Evolutionary conservation across 768 basidiomycete species (phyloP).

Genomic region (Daedaleopsis sinensis): DNA sequence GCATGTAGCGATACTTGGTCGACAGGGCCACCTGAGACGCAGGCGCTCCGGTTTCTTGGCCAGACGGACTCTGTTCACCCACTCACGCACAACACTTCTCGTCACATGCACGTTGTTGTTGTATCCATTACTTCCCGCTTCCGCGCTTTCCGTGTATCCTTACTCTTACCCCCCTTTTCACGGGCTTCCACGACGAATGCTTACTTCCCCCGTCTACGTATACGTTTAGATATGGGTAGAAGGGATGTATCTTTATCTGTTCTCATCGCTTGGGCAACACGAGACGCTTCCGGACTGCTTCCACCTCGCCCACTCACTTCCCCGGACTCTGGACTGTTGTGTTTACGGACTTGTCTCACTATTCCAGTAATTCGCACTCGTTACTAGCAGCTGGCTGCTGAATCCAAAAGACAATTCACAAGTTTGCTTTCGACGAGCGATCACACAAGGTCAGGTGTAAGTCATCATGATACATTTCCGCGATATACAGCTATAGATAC

Average conservation of each 20-base stretch:
- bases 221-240: background rate
- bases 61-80: background rate
- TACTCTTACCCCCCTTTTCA: background rate
- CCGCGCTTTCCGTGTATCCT: background rate
- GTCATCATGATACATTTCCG: background rate
- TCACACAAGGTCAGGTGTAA: background rate
- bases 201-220: background rate
- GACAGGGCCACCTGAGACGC: conserved; percentile 15
- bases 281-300: background rate
- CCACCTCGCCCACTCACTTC: too few relatives aligned
- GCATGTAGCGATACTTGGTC: conserved; percentile 18
- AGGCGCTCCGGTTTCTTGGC: conserved; percentile 16
- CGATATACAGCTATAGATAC: background rate
- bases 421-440: too few relatives aligned
- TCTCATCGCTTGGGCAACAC: background rate
- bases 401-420: too few relatives aligned
- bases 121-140: background rate
- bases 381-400: too few relatives aligned
- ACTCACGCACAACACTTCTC: background rate
- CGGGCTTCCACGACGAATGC: background rate
- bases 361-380: too few relatives aligned
- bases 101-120: background rate
- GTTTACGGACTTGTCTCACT: background rate
- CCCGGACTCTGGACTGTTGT: too few relatives aligned
- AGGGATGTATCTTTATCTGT: conserved; percentile 1